Conservation (phyloP, 2,329 filamentous ascomycete species). For the Fusarium lateritium region DNA sequence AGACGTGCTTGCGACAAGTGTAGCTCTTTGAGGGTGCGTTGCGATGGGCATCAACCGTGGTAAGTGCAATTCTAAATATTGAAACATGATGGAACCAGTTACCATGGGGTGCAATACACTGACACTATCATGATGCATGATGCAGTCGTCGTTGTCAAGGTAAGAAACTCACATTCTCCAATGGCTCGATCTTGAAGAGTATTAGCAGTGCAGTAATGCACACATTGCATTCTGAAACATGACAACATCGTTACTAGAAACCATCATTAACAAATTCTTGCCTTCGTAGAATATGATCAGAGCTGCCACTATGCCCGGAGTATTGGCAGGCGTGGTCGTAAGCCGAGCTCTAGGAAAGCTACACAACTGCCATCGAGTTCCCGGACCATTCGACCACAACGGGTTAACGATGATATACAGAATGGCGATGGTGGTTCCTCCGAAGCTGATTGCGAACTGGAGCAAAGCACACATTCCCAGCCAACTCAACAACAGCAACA, state of each 20-base stretch:
- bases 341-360: not conserved
- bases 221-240: too few relatives aligned
- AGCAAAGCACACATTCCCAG: not conserved
- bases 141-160: slow-evolving; percentile 5
- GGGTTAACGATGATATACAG: not conserved
- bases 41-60: slow-evolving; percentile 9
- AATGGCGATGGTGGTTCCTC: not conserved
- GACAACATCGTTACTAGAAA: not conserved
- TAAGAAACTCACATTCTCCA: accelerated
- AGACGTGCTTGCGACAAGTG: slow-evolving; percentile 11
- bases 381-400: too few relatives aligned
- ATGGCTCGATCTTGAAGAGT: too few relatives aligned
- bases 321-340: not conserved
- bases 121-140: not conserved
- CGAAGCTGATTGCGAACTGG: not conserved
- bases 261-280: accelerated
- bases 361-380: not conserved
- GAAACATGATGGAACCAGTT: too few relatives aligned
- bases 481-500: too few relatives aligned
- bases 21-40: slow-evolving; percentile 1
- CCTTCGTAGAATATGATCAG: not conserved
- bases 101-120: not conserved
- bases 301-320: not conserved
- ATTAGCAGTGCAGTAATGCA: too few relatives aligned
- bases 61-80: not conserved